Base-by-base conservation (phyloP, 768 basidiomycete genomes). In the Clathrus columnatus region DNA sequence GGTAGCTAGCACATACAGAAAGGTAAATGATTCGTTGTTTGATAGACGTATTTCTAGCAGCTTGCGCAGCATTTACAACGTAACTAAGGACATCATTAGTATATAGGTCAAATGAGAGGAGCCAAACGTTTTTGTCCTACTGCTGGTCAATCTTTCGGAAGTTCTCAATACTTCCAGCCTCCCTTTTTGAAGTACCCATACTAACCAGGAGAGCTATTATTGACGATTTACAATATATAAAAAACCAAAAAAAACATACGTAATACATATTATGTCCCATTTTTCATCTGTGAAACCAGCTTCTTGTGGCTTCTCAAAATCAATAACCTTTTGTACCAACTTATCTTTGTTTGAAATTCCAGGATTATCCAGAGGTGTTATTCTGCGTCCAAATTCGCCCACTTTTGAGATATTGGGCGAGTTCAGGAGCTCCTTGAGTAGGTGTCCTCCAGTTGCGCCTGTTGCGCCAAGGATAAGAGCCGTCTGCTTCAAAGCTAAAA, bases 111-210 rank as follows among this genome's bases (percentile, higher is more conserved):
- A 10, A 23, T 14, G 5, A 20, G 24, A 29, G 28, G 51, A 43
- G n/a, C 11, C 28, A 28, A 42, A 41, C 18, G 28, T 18, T n/a
- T n/a, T n/a, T n/a, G n/a, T n/a, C 79, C 58, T 60, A 88, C 82
- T 86, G 82, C 66, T 83, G 72, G 61, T 90, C 89, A 56, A 91
- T 87, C 71, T 80, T 85, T 63, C 84, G 82, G 59, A 88, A 91
- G 7, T 75, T 75, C 32, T 75, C 79, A 0, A 76, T 77, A 59
- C 83, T 77, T 2, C 86, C 86, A 0, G 86, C 87, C 16, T 27
- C 57, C 16, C 74, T 77, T 21, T 69, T 73, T 11, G 81, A 82
- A 18, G 87, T 90, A 7, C 87, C 89, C 8, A 91, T 67, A 1
- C 81, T 81, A 57, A 21, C 49, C 18, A 5, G 50, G 21, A 59